phyloP scores from a whole-genome alignment of 2,329 filamentous ascomycete species.

The Cadophora sp. region DNA sequence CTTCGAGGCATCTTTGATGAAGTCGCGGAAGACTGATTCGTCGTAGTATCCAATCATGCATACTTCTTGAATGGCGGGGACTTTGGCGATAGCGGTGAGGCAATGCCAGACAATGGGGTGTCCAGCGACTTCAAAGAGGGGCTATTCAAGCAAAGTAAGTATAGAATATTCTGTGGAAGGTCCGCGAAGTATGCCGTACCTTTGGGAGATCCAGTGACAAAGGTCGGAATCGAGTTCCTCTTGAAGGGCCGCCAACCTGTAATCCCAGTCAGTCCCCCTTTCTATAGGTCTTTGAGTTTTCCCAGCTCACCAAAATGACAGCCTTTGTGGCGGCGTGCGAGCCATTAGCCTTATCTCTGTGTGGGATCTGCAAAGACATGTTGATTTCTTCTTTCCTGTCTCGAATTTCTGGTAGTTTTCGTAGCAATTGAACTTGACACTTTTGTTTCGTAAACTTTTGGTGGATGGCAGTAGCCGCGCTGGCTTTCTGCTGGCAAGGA shows the following conservation, averaged over 20 bases:
- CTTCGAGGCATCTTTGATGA: constrained; percentile 88
- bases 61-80: constrained; percentile 92
- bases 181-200: constrained; percentile 54
- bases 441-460: constrained; percentile 24
- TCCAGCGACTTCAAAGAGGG: constrained; percentile 96
- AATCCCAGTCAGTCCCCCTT: constrained; percentile 33
- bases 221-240: constrained; percentile 94
- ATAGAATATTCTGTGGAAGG: constrained; percentile 19
- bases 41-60: constrained; percentile 99
- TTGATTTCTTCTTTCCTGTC: constrained; percentile 21
- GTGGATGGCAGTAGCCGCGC: neutral
- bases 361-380: constrained; percentile 53
- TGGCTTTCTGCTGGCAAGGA: constrained; percentile 24
- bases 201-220: constrained; percentile 96
- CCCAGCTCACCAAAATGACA: constrained; percentile 79
- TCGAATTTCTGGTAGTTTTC: neutral
- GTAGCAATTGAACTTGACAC: constrained; percentile 24
- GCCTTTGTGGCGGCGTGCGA: constrained; percentile 78
- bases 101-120: constrained; percentile 99
- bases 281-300: constrained; percentile 15
- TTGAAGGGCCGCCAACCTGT: constrained; percentile 91
- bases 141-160: constrained; percentile 58
- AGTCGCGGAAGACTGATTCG: constrained; percentile 94
- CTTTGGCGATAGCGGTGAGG: constrained; percentile 87
- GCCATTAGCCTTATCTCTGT: constrained; percentile 58